Evolutionary conservation across 768 basidiomycete species (phyloP).

Genomic region (Termitomyces sp.): DNA sequence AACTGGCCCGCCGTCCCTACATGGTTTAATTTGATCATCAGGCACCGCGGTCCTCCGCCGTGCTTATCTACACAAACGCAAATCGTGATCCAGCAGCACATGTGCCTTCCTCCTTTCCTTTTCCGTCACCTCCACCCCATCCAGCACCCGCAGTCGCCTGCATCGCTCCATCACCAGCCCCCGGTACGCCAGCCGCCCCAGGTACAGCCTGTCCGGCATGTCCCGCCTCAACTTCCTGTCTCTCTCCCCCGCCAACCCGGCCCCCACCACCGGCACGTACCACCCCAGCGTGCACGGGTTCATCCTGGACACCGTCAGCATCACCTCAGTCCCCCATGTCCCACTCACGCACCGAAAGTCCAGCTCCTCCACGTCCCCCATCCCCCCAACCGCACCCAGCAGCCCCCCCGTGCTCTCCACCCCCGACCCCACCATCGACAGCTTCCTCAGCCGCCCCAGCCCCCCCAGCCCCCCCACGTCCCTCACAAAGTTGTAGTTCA

Average conservation of each 20-base stretch:
- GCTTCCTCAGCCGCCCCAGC: conserved; percentile 68
- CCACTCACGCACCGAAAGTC: conserved; percentile 65
- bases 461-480: conserved; percentile 63
- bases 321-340: background rate
- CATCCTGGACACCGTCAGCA: conserved; percentile 45
- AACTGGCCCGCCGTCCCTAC: conserved; percentile 4
- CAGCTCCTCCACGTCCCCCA: conserved; percentile 80
- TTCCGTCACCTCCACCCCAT: conserved; percentile 78
- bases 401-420: conserved; percentile 70
- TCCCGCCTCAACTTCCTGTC: conserved; percentile 86
- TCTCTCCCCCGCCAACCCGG: conserved; percentile 65
- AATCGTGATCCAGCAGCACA: conserved; percentile 40
- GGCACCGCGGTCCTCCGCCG: conserved; percentile 3
- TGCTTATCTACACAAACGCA: conserved; percentile 9
- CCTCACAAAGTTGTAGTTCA: conserved; percentile 96
- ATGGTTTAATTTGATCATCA: conserved; percentile 15
- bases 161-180: conserved; percentile 83
- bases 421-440: conserved; percentile 83
- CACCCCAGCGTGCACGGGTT: conserved; percentile 95
- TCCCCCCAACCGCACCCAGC: conserved; percentile 62
- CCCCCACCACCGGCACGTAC: conserved; percentile 85
- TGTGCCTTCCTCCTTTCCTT: conserved; percentile 85
- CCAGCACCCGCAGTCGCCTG: conserved; percentile 60
- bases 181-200: conserved; percentile 84
- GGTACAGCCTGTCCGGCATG: conserved; percentile 84